Conservation (phyloP, 2,329 filamentous ascomycete species). For the Aspergillus proliferans region DNA sequence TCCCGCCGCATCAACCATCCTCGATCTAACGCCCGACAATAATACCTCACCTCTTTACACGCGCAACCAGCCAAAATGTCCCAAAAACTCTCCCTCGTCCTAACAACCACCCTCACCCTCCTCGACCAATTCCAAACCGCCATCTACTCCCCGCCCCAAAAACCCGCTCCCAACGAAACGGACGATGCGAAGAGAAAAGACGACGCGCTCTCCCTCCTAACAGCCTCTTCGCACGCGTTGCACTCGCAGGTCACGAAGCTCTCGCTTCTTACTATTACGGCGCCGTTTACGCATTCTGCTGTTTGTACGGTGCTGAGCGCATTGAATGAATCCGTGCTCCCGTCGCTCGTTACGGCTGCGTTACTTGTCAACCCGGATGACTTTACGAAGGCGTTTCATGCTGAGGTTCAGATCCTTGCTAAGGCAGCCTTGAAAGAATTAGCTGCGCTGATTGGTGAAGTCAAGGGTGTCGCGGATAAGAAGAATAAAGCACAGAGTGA, state of each 20-base stretch:
- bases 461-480: conserved; percentile 45
- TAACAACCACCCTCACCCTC: conserved; percentile 32
- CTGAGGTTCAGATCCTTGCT: conserved; percentile 57
- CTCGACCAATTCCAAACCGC: conserved; percentile 34
- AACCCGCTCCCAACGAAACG: conserved; percentile 5
- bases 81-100: conserved; percentile 23
- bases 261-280: conserved; percentile 76
- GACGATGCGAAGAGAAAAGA: conserved; percentile 11
- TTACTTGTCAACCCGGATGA: conserved; percentile 56
- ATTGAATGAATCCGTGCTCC: conserved; percentile 66
- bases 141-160: conserved; percentile 21
- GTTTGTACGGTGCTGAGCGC: conserved; percentile 64
- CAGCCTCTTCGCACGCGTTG: conserved; percentile 65
- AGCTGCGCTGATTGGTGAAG: conserved; percentile 51
- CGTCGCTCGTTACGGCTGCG: conserved; percentile 65
- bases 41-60: background rate
- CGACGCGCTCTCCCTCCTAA: conserved; percentile 59
- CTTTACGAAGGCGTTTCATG: conserved; percentile 59
- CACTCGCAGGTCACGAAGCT: conserved; percentile 81
- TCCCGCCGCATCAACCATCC: conserved; percentile 2
- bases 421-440: conserved; percentile 59
- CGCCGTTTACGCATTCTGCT: conserved; percentile 77
- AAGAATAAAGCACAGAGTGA: conserved; percentile 37
- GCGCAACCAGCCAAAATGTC: conserved; percentile 19
- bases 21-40: background rate